A percentile compares a stretch with the other conserved stretches of the same genome.
Conservation (phyloP, 140 eudicot species). For the Flaveria floridana region DNA sequence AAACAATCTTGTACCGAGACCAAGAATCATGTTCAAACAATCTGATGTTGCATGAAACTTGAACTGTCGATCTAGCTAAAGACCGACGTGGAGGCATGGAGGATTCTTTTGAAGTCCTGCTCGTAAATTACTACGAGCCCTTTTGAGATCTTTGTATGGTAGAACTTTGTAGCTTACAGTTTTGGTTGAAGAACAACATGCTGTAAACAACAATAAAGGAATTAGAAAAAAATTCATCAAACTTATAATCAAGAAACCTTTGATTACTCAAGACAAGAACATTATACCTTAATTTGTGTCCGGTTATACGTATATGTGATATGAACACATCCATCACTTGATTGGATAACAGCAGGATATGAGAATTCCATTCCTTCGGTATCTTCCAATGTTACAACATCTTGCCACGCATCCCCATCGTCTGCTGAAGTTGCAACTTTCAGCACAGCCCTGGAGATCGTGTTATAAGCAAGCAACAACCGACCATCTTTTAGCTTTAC, state of each 20-base stretch:
- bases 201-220: conserved; percentile 39
- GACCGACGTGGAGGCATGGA: background rate
- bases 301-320: conserved; percentile 85
- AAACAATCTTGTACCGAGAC: too few relatives aligned
- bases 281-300: conserved; percentile 75
- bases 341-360: conserved; percentile 89
- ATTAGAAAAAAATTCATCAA: background rate
- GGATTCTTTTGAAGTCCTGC: background rate
- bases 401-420: conserved; percentile 85
- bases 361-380: conserved; percentile 83
- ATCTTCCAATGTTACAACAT: conserved; percentile 69
- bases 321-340: conserved; percentile 73
- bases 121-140: background rate
- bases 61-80: background rate
- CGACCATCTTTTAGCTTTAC: conserved; percentile 79
- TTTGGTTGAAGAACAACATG: conserved; percentile 73
- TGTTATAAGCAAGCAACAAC: conserved; percentile 79
- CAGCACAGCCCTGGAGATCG: conserved; percentile 69
- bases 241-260: conserved; percentile 26
- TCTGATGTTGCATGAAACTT: background rate
- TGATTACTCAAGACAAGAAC: background rate
- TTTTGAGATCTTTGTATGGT: conserved; percentile 1
- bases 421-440: conserved; percentile 69
- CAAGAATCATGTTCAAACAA: background rate
- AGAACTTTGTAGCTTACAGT: conserved; percentile 27